These are phyloP conservation scores for Thelonectria rubi DNA, from an alignment of 2,329 filamentous ascomycete genomes.

Conservation along the genomic window DNA sequence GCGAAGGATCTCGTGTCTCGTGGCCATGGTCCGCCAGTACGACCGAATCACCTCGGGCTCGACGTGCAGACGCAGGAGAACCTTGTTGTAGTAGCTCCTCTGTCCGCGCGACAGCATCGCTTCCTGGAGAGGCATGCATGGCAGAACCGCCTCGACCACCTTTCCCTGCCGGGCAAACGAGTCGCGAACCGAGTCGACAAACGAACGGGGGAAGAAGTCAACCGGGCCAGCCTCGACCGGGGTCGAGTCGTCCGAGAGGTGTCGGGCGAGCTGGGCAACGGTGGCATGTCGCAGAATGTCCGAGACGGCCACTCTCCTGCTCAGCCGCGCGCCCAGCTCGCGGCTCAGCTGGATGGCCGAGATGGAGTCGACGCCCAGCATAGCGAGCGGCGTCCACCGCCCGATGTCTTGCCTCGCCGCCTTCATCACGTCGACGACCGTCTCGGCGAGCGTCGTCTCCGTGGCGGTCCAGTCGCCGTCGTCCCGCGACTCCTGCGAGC, in stretches of 20 bases:
- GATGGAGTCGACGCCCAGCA: slow-evolving; percentile 85
- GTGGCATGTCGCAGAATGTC: slow-evolving; percentile 74
- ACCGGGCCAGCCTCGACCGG: background rate
- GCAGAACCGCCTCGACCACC: slow-evolving; percentile 67
- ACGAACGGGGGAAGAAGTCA: slow-evolving; percentile 42
- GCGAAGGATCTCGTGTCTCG: slow-evolving; percentile 78
- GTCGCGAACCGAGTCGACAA: slow-evolving; percentile 41
- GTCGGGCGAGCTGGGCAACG: slow-evolving; percentile 66
- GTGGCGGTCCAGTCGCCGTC: slow-evolving; percentile 58
- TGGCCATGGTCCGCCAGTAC: slow-evolving; percentile 70
- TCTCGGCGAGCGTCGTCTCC: slow-evolving; percentile 65
- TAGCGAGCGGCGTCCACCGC: slow-evolving; percentile 76
- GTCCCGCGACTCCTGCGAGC: slow-evolving; percentile 42
- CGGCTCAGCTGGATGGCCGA: slow-evolving; percentile 77
- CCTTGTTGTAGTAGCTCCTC: slow-evolving; percentile 76
- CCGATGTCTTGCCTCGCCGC: slow-evolving; percentile 58
- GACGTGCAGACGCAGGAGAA: slow-evolving; percentile 68
- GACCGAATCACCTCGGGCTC: slow-evolving; percentile 59
- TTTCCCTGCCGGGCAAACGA: slow-evolving; percentile 46
- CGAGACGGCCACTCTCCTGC: slow-evolving; percentile 69
- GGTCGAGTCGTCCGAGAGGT: slow-evolving; percentile 20
- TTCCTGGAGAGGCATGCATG: slow-evolving; percentile 88
- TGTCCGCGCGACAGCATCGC: slow-evolving; percentile 74
- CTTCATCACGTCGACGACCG: slow-evolving; percentile 61
- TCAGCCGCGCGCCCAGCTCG: slow-evolving; percentile 57